Evolutionary conservation across 1,284 basidiomycete species (phyloP).

Genomic region (Tranzscheliella williamsii): DNA sequence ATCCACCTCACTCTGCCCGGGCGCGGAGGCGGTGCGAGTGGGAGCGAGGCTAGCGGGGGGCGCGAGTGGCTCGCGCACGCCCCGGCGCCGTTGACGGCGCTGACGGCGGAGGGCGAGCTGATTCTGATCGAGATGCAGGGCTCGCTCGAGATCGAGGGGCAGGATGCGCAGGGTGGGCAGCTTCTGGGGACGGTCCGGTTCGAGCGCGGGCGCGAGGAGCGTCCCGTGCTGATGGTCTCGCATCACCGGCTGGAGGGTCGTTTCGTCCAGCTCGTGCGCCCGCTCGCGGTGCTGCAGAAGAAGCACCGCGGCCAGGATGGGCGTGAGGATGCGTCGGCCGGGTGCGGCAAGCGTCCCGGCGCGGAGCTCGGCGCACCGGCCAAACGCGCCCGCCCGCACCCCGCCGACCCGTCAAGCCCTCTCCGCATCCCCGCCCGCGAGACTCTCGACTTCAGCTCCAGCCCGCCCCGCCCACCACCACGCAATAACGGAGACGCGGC

Average conservation of each 20-base stretch:
- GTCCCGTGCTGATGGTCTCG: slow-evolving; percentile 78
- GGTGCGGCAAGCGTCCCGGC: background rate
- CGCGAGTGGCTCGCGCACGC: too few relatives aligned
- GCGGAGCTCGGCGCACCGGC: background rate
- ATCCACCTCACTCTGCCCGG: slow-evolving; percentile 33
- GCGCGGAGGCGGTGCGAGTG: too few relatives aligned
- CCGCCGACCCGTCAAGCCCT: background rate
- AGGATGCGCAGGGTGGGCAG: slow-evolving; percentile 28
- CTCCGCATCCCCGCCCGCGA: background rate
- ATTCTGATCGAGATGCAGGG: slow-evolving; percentile 58
- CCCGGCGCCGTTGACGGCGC: slow-evolving; percentile 16
- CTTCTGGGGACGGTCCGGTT: slow-evolving; percentile 50
- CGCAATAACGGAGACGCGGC: background rate
- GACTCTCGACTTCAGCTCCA: slow-evolving; percentile 40
- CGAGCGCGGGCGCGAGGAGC: slow-evolving; percentile 64
- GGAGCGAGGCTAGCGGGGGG: too few relatives aligned
- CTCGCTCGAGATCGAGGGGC: slow-evolving; percentile 50
- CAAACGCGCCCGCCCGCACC: background rate
- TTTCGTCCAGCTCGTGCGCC: slow-evolving; percentile 67
- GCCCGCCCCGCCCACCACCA: slow-evolving; percentile 6
- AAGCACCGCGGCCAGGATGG: slow-evolving; percentile 2
- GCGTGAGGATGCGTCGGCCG: background rate
- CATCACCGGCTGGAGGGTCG: slow-evolving; percentile 88
- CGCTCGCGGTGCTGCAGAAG: slow-evolving; percentile 54
- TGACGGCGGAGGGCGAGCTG: slow-evolving; percentile 49